Evolutionary conservation across 2,329 filamentous ascomycete species (phyloP), one percentile per base, ranked within the genome.

Genomic region (Hortaea sp.): DNA sequence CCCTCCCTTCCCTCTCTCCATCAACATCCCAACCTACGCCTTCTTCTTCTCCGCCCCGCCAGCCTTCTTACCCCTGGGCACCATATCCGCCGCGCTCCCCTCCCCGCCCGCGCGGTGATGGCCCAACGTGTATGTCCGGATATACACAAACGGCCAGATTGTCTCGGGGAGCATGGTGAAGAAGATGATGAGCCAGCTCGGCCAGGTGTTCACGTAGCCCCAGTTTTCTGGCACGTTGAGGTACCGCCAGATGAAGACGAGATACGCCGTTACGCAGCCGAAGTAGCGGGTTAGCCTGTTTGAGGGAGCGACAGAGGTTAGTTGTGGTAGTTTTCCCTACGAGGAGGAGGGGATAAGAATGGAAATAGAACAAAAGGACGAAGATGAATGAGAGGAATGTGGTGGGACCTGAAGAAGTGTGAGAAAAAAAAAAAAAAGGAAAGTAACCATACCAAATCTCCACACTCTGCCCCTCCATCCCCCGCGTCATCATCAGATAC

Each of bases 181-280:
- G 5, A 56, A 50, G 51, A 68, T 66, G 1, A 63, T 57, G 6
- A 51, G 58, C 20, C 62, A 50, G 44, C 64, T 66, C 62, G 52
- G 62, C 12, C 47, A 55, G 29, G 52, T 63, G 0, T 57, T 62
- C 6, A 69, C 65, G 46, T 68, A 68, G 4, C 47, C 44, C 65
- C 66, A 68, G 29, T 68, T 67, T 48, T 62, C 49, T 2, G 66
- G 65, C 5, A 59, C 56, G 45, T 68, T 69, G 40, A 64, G 44
- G 39, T 66, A 69, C 7, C 66, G 52, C 66, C 65, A 68, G 29
- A 61, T 57, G 49, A 69, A 68, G 3, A 67, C 62, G 9, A 59
- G 54, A 45, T 66, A 66, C 1, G 66, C 66, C 4, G 61, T 63
- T 3, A 62, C 62, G 39, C 65, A 67, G 2, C 66, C 66, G 7